Evolutionary conservation across 176 grass and related monocot genomes (phyloP), one percentile per base, ranked within the genome.

Genomic region (Eragrostis nindensis): DNA sequence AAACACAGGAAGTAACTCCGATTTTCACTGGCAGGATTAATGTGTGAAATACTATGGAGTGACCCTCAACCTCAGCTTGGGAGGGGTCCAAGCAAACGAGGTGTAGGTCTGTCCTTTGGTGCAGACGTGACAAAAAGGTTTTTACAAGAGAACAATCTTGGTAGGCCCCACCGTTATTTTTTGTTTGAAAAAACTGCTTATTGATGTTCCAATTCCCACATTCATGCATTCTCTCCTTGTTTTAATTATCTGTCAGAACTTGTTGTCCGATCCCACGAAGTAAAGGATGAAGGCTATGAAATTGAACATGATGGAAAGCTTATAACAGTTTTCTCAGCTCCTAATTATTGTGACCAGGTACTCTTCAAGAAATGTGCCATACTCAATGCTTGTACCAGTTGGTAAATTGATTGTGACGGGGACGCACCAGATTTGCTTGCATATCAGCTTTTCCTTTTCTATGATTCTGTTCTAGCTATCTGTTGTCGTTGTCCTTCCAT

Each of bases 341-440:
- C 90, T 59, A 98, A 93, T 81, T 98, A 93, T 85, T 98, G 92
- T 68, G 92, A 91, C 61, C 90, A 95, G 88, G 90, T 95, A 88
- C 60, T 53, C 56, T 24, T 24, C 8, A 57, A 60, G 22, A 60
- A 1, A 26, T 10, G 10, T 60, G 10, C 13, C 10, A 6, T 62
- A 15, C 10, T 15, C 57, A 27, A 22, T 59, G 57, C 57, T 61
- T 61, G n/a, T 27, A 27, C 11, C 3, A 61, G 11, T 61, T 27
- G 24, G 24, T 27, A 61, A 61, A 61, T 61, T 14, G 56, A 61
- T 61, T 61, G 13, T 61, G 24, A 30, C 25, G 11, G 55, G 55
- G 3, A 6, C 22, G 5, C 9, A 27, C 24, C 57, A 61, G 57
- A 61, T 26, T 61, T 57, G 22, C 24, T 61, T 30, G 25, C 12